A percentile compares a stretch with the other conserved stretches of the same genome.
These are phyloP conservation scores for Neurospora sublineolata DNA, from an alignment of 495 filamentous ascomycete species.

Conservation along the genomic window DNA sequence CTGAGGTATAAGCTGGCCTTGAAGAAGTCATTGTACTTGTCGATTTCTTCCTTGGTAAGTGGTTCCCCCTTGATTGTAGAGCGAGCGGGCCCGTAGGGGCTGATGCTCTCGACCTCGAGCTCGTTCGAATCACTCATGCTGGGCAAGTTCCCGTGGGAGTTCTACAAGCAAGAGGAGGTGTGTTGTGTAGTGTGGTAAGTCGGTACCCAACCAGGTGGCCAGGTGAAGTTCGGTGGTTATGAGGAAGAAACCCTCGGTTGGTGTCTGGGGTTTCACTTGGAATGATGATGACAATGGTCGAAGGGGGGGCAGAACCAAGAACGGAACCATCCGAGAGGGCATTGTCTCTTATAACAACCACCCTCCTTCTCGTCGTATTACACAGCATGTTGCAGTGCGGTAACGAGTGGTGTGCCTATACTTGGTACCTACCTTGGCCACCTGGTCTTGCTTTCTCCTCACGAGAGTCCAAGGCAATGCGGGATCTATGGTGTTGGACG, in stretches of 20 bases:
- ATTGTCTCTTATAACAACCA: not conserved
- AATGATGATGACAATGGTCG: not conserved
- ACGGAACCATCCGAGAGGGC: not conserved
- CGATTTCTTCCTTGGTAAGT: constrained; percentile 49
- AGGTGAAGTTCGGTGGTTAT: not conserved
- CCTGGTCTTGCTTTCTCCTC: not conserved
- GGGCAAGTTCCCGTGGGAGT: not conserved
- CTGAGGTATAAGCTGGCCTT: constrained; percentile 59
- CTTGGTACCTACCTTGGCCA: not conserved
- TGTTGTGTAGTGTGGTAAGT: not conserved
- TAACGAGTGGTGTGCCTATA: not conserved
- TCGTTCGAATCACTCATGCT: constrained; percentile 25
- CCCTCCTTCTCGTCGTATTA: not conserved
- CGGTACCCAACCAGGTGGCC: not conserved
- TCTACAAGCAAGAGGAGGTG: not conserved
- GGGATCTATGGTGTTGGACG: not conserved
- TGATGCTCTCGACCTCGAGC: constrained; percentile 39
- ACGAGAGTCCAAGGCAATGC: not conserved
- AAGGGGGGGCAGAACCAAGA: not conserved
- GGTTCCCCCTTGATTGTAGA: constrained; percentile 49
- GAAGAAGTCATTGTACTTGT: constrained; percentile 57
- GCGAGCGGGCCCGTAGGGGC: constrained; percentile 51
- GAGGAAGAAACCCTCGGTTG: not conserved
- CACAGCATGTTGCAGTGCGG: not conserved
- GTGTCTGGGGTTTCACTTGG: not conserved